Base-by-base conservation (phyloP, 2,329 filamentous ascomycete species). In the Shiraia sp. region DNA sequence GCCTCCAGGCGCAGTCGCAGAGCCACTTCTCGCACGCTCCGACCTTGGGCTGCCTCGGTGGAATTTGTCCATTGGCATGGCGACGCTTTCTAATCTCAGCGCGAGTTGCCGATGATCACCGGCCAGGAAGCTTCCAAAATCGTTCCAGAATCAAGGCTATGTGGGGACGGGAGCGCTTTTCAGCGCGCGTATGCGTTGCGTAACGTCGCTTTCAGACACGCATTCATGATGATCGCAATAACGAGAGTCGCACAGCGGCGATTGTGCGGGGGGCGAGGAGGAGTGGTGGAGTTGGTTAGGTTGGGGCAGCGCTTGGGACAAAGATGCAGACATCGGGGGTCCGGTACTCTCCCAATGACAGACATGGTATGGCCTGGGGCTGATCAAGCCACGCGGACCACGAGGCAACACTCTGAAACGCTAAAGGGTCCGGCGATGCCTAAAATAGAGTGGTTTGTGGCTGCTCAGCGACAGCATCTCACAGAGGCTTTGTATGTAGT, bases 21-120 rank as follows among this genome's bases (percentile, higher is more conserved):
- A 45, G 30, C 51, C 45, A 32, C 34, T 47, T 33, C 51, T 53
- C 24, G 45, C 42, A 31, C 49, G 50, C 32, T 58, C 58, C 38
- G 48, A 42, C 37, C 46, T 32, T 25, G 48, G 39, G 33, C 44
- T 54, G 42, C 50, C 45, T 46, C 47, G 51, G 42, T 60, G 59
- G 40, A 57, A 55, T 40, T 50, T 60, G 23, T 62, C 55, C 53
- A 57, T 55, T 35, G 49, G 36, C 46, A 53, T 44, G 22, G 28
- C 34, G 27, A 34, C 42, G 14, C n/a, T 22, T 13, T 32, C 37
- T 36, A 22, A 22, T 22, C 19, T 22, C 4, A 22, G 29, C 26
- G 29, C 31, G 32, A 24, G 22, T 37, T 38, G 49, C 46, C 43
- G 42, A 40, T 28, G 10, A 26, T 38, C 23, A 35, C 47, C 49